Conservation (phyloP, 1,284 basidiomycete species). For the Veloboletus limbatus region DNA sequence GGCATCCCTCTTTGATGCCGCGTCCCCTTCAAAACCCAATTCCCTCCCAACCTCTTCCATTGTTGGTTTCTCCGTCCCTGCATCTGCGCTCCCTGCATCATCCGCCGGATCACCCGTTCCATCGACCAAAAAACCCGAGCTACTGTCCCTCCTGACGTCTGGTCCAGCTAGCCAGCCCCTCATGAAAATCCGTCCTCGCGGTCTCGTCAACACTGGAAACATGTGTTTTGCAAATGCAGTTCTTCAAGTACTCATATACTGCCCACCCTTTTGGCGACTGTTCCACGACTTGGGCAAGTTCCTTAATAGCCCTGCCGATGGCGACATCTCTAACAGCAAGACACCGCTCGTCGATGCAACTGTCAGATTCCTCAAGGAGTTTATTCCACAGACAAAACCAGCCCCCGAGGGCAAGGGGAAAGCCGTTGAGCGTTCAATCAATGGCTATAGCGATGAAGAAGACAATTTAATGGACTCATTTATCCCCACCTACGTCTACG, state of each 20-base stretch:
- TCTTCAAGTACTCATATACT: constrained; percentile 88
- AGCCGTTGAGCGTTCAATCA: constrained; percentile 27
- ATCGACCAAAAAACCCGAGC: constrained; percentile 50
- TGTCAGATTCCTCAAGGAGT: constrained; percentile 81
- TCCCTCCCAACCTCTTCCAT: constrained; percentile 61
- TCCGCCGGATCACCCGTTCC: constrained; percentile 36
- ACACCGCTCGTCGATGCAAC: constrained; percentile 85
- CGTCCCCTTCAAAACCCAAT: constrained; percentile 39
- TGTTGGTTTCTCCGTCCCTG: constrained; percentile 67
- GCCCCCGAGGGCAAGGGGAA: constrained; percentile 34
- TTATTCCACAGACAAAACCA: constrained; percentile 39
- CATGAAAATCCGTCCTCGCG: constrained; percentile 63
- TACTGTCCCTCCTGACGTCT: constrained; percentile 56
- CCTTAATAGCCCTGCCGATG: constrained; percentile 31
- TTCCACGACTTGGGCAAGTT: constrained; percentile 71
- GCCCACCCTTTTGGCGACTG: constrained; percentile 79
- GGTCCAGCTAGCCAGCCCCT: constrained; percentile 36
- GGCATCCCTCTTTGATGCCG: constrained; percentile 64
- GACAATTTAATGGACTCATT: constrained; percentile 64
- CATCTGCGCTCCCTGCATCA: constrained; percentile 26
- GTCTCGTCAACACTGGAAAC: constrained; percentile 93
- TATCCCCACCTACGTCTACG: constrained; percentile 87
- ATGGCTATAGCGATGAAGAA: constrained; percentile 29
- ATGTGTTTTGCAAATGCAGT: constrained; percentile 98
- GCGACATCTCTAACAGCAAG: constrained; percentile 44